A percentile compares a stretch with the other conserved stretches of the same genome.
Evolutionary conservation across 768 basidiomycete genomes (phyloP).

Genomic region (Hemileccinum rubropunctum): DNA sequence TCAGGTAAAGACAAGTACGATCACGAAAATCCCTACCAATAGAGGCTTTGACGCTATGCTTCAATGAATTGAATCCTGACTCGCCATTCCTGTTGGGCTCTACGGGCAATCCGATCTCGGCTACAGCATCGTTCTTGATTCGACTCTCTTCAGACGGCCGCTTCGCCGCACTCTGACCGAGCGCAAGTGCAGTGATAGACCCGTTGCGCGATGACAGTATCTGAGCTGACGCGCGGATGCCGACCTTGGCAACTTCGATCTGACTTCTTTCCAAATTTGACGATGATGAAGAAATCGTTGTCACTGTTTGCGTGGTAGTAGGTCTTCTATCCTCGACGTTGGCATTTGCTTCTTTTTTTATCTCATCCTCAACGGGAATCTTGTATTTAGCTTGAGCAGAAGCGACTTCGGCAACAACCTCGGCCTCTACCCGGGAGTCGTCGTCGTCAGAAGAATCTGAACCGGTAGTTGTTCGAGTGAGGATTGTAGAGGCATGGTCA

Average conservation of each 20-base stretch:
- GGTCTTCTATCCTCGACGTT: conserved; percentile 5
- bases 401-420: conserved; percentile 22
- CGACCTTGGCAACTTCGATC: conserved; percentile 31
- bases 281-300: conserved; percentile 17
- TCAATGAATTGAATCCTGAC: conserved; percentile 49
- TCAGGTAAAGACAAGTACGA: not conserved
- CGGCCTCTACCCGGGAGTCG: conserved; percentile 25
- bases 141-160: conserved; percentile 5
- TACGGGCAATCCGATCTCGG: conserved; percentile 25
- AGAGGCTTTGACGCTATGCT: conserved; percentile 70
- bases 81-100: conserved; percentile 29
- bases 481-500: conserved; percentile 32
- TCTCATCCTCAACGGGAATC: not conserved
- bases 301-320: conserved; percentile 10
- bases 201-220: conserved; percentile 24
- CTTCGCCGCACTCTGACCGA: conserved; percentile 9
- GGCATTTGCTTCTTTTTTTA: not conserved
- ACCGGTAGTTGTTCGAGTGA: conserved; percentile 12
- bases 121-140: conserved; percentile 10
- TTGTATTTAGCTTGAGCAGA: conserved; percentile 8
- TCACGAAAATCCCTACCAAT: conserved; percentile 50
- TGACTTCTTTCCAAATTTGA: conserved; percentile 27
- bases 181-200: conserved; percentile 17
- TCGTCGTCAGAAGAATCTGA: conserved; percentile 27
- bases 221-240: conserved; percentile 28